Evolutionary conservation across 495 filamentous ascomycete species (phyloP).

Genomic region (Aspergillus affinis): DNA sequence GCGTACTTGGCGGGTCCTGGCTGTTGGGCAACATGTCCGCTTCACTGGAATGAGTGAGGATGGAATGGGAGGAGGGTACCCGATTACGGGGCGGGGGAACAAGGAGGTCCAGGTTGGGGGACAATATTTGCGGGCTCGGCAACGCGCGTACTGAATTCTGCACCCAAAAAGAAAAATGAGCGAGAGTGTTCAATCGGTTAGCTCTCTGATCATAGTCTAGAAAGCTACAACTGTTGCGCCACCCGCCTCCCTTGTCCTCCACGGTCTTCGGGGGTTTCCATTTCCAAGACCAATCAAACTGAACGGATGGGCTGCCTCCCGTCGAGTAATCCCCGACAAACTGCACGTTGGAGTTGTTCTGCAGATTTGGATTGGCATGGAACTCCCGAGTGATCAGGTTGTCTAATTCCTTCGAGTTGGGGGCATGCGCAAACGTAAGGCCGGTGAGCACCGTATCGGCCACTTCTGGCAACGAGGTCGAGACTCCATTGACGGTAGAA

Average conservation of each 20-base stretch:
- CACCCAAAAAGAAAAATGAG: constrained; percentile 93
- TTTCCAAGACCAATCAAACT: constrained; percentile 94
- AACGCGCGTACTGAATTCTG: constrained; percentile 57
- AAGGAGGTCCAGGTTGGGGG: constrained; percentile 67
- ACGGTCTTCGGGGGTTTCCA: constrained; percentile 85
- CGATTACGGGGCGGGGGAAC: constrained; percentile 71
- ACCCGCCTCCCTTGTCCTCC: constrained; percentile 87
- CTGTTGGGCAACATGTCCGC: constrained; percentile 50
- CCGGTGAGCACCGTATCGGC: constrained; percentile 80
- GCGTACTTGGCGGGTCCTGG: constrained; percentile 63
- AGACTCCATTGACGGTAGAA: constrained; percentile 49
- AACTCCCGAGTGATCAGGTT: constrained; percentile 94
- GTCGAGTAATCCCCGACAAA: constrained; percentile 87
- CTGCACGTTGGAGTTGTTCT: constrained; percentile 95
- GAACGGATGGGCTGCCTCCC: constrained; percentile 73
- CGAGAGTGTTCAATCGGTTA: constrained; percentile 83
- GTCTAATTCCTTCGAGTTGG: constrained; percentile 81
- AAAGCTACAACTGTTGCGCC: constrained; percentile 95
- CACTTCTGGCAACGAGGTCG: constrained; percentile 46
- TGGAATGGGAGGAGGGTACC: constrained; percentile 76
- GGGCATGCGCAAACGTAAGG: constrained; percentile 87
- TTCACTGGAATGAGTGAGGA: constrained; percentile 74
- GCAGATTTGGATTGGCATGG: constrained; percentile 93
- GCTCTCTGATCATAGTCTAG: constrained; percentile 94
- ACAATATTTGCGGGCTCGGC: constrained; percentile 49